phyloP scores from a whole-genome alignment of 2,329 filamentous ascomycete species.

The Emergomyces pasteurianus region DNA sequence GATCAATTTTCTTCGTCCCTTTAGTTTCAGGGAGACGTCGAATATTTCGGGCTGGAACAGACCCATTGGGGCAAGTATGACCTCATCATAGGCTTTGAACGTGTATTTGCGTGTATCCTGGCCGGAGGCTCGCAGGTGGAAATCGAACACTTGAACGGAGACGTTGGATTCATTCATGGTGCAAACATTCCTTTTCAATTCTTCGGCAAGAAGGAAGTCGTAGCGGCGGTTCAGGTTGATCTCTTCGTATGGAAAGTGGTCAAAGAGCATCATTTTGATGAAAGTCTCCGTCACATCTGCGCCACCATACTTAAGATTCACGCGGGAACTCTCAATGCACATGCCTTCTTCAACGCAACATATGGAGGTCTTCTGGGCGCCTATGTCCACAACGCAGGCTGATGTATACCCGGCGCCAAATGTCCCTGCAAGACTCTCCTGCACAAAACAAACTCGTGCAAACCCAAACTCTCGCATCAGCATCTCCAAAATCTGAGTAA shows the following conservation, averaged over 20 bases:
- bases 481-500: slow-evolving; percentile 72
- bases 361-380: slow-evolving; percentile 93
- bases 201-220: slow-evolving; percentile 86
- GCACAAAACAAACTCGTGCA: slow-evolving; percentile 79
- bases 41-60: slow-evolving; percentile 84
- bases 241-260: slow-evolving; percentile 89
- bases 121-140: slow-evolving; percentile 77
- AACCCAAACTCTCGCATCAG: slow-evolving; percentile 86
- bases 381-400: slow-evolving; percentile 90
- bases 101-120: slow-evolving; percentile 85
- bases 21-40: slow-evolving; percentile 67
- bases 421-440: slow-evolving; percentile 87
- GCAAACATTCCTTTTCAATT: slow-evolving; percentile 86
- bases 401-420: slow-evolving; percentile 93
- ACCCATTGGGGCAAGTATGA: slow-evolving; percentile 85
- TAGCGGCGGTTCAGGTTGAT: slow-evolving; percentile 85
- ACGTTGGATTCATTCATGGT: slow-evolving; percentile 85
- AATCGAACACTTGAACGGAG: slow-evolving; percentile 76
- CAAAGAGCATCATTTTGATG: slow-evolving; percentile 94
- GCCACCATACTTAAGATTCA: slow-evolving; percentile 91
- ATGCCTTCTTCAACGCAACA: slow-evolving; percentile 96
- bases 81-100: slow-evolving; percentile 96
- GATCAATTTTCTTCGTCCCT: slow-evolving; percentile 66
- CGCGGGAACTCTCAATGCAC: slow-evolving; percentile 82
- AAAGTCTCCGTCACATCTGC: slow-evolving; percentile 89